phyloP scores from a whole-genome alignment of 164 flowering plant species.

The Vitis labrusca region DNA sequence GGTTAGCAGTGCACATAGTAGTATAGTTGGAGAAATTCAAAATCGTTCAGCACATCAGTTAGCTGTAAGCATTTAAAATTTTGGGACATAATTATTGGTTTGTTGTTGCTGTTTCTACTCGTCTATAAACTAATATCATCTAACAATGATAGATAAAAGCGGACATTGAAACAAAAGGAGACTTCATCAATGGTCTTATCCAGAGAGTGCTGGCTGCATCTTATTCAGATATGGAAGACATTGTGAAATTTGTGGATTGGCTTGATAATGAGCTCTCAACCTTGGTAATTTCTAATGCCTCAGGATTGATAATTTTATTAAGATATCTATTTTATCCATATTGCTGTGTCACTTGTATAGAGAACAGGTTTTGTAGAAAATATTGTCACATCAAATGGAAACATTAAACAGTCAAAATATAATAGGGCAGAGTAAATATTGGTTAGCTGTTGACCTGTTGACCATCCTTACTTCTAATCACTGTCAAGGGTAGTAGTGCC shows the following conservation, averaged over 20 bases:
- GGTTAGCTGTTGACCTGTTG: background rate
- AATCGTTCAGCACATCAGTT: conserved; percentile 70
- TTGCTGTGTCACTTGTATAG: background rate
- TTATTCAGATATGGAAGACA: conserved; percentile 54
- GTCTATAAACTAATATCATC: conserved; percentile 1
- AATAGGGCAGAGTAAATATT: background rate
- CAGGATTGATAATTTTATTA: background rate
- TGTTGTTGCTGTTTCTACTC: background rate
- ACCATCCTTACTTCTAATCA: background rate
- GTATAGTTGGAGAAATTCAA: conserved; percentile 80
- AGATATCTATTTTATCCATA: background rate
- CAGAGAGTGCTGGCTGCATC: conserved; percentile 45
- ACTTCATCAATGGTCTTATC: conserved; percentile 58
- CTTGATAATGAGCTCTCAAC: conserved; percentile 64
- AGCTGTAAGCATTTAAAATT: conserved; percentile 42
- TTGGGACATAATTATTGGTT: background rate
- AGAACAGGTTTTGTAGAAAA: no score
- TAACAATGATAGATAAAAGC: conserved; percentile 39
- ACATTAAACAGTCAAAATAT: background rate
- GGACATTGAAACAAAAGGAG: conserved; percentile 70
- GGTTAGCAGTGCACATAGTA: conserved; percentile 48
- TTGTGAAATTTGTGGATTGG: conserved; percentile 64
- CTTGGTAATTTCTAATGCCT: conserved; percentile 39
- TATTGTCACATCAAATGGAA: background rate
- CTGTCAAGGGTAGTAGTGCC: background rate